Conservation (phyloP, 176 grass and related monocot species). For the Hsuehochloa calcarea region DNA sequence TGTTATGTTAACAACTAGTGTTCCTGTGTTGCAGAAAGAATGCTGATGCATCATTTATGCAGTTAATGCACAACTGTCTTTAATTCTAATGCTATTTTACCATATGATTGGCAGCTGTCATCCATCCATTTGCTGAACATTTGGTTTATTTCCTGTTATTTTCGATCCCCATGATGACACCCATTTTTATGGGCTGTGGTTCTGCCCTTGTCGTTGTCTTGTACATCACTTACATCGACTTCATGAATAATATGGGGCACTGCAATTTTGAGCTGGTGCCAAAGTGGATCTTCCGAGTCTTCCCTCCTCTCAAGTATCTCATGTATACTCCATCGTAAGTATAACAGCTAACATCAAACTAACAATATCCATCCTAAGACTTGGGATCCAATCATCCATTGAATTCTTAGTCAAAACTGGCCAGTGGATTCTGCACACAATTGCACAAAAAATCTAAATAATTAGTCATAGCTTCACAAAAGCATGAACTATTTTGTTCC, state of each 20-base stretch:
- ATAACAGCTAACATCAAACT: constrained; percentile 21
- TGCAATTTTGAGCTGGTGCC: constrained; percentile 93
- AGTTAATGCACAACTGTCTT: constrained; percentile 6
- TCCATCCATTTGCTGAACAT: constrained; percentile 89
- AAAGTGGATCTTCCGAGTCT: constrained; percentile 61
- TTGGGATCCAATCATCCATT: neutral
- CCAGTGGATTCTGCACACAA: neutral
- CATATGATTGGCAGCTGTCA: constrained; percentile 60
- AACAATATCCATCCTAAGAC: constrained; percentile 17
- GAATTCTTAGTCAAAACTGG: constrained; percentile 5
- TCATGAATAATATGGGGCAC: constrained; percentile 98
- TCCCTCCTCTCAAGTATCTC: constrained; percentile 89
- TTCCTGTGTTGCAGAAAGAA: neutral
- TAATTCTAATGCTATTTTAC: constrained; percentile 27
- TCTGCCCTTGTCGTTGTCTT: constrained; percentile 34
- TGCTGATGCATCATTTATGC: neutral
- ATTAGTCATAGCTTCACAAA: constrained; percentile 1
- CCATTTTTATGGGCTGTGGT: constrained; percentile 38
- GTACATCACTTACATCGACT: constrained; percentile 65
- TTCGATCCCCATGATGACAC: constrained; percentile 46
- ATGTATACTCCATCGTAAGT: constrained; percentile 99
- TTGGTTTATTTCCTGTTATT: constrained; percentile 72
- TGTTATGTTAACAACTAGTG: neutral
- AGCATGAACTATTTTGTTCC: neutral
- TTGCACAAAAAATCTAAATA: neutral